These are phyloP conservation scores for Bipolaris sorokiniana DNA, from an alignment of 2,329 filamentous ascomycete genomes.

Conservation along the genomic window DNA sequence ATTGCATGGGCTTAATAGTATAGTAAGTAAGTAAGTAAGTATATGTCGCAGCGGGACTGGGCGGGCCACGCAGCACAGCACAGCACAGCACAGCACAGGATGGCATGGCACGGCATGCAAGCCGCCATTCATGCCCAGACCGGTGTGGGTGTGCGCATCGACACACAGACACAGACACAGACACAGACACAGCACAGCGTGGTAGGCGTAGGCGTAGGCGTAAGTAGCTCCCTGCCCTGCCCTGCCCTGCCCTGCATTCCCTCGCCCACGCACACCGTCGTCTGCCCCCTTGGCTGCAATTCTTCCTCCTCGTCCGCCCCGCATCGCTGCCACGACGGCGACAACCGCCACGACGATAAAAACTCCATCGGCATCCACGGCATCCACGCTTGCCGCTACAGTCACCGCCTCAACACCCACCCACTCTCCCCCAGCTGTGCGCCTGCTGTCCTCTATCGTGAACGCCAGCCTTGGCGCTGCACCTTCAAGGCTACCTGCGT, in stretches of 20 bases:
- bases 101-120: neutral
- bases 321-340: neutral
- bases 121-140: constrained; percentile 15
- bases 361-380: neutral
- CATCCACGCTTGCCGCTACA: neutral
- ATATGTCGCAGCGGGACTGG: no score
- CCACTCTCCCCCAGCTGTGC: neutral
- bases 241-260: constrained; percentile 19
- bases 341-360: neutral
- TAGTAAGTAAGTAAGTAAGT: no score
- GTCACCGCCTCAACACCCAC: constrained; percentile 5
- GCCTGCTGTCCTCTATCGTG: constrained; percentile 10
- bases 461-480: constrained; percentile 30
- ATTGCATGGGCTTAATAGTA: no score
- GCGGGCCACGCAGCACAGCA: neutral
- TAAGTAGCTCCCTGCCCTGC: no score
- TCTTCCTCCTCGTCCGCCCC: neutral
- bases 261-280: constrained; percentile 20
- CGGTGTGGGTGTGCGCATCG: constrained; percentile 18
- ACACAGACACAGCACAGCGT: no score
- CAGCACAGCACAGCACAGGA: neutral
- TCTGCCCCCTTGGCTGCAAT: constrained; percentile 14
- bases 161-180: no score
- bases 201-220: constrained; percentile 3
- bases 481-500: constrained; percentile 32